These are phyloP conservation scores for Fragilaria radians DNA, from an alignment of 108 stramenopile genomes.

Conservation along the genomic window DNA sequence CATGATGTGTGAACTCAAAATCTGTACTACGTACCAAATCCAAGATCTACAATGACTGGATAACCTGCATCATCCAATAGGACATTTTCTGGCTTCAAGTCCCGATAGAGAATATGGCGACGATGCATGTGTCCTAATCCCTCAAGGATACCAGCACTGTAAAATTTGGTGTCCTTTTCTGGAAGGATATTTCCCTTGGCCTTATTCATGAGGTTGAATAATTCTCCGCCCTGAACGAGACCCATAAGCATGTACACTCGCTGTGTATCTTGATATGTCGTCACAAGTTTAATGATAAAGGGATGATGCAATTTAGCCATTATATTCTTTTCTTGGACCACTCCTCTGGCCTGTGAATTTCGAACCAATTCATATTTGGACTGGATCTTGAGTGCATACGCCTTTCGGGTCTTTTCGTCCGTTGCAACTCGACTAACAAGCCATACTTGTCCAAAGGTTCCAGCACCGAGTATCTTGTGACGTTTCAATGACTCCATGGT, in stretches of 20 bases:
- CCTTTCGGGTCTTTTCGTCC: conserved; percentile 14
- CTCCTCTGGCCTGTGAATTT: conserved; percentile 73
- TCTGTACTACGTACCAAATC: conserved; percentile 77
- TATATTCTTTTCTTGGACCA: conserved; percentile 71
- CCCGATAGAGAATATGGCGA: conserved; percentile 68
- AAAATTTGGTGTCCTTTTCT: conserved; percentile 55
- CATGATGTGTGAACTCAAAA: too few species aligned
- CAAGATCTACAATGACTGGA: conserved; percentile 87
- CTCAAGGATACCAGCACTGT: conserved; percentile 54
- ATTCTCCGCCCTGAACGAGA: conserved; percentile 83
- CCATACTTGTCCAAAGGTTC: conserved; percentile 94
- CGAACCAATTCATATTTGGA: conserved; percentile 79
- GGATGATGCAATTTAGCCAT: conserved; percentile 88
- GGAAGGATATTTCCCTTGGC: conserved; percentile 35
- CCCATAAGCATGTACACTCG: conserved; percentile 55
- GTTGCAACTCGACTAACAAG: conserved; percentile 44
- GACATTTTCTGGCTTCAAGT: conserved; percentile 91
- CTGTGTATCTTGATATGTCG: conserved; percentile 75
- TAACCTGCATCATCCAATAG: conserved; percentile 84
- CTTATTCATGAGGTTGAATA: conserved; percentile 63
- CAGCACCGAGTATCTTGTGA: conserved; percentile 76
- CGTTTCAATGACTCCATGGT: conserved; percentile 31
- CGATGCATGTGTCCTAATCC: conserved; percentile 77
- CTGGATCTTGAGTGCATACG: conserved; percentile 88
- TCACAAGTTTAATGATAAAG: conserved; percentile 84